Base-by-base conservation (phyloP, 1,284 basidiomycete genomes). In the Mycena citricolor region DNA sequence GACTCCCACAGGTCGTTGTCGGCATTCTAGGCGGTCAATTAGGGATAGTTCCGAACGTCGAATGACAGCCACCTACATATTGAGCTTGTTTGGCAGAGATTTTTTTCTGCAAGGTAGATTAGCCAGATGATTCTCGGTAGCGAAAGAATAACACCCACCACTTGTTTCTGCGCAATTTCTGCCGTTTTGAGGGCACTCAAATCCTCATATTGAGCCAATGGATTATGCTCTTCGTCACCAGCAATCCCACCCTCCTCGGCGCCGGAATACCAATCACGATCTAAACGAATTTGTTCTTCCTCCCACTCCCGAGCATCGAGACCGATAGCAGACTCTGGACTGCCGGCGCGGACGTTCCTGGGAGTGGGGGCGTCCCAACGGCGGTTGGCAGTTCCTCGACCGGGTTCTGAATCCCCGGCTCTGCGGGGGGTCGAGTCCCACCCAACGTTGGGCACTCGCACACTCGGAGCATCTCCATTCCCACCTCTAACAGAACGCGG, bases 1-100 rank as follows among this genome's bases (percentile, higher is more conserved):
- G 89, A 90, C 71, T 99, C 97, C 97, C 97, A 99, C 1, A 95
- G 72, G 56, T 99, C 95, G 56, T 94, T 95, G 63, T 99, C 97
- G 17, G 91, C 91, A 57, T 97, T 97, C 89, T 94, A 59, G 2
- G 34, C 11, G 28, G 38, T 39, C 28, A 22, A n/a, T n/a, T 26
- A 24, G 23, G 54, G 17, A n/a, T n/a, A n/a, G n/a, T n/a, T n/a
- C n/a, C n/a, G n/a, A n/a, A n/a, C n/a, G n/a, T n/a, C n/a, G n/a
- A 14, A n/a, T 24, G 39, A 22, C n/a, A 17, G 14, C 4, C 12
- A 74, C 86, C 56, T 55, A 92, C 90, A 63, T 93, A 94, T 81
- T 95, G 93, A 1, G 93, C 93, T 65, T 97, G 93, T 44, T 85
- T 76, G 4, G 94, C 94, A 1, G 92, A 94, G 14, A 94, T 81